Evolutionary conservation across 257 asterid species (phyloP), one percentile per base, ranked within the genome.

Genomic region (Eucommia ulmoides): DNA sequence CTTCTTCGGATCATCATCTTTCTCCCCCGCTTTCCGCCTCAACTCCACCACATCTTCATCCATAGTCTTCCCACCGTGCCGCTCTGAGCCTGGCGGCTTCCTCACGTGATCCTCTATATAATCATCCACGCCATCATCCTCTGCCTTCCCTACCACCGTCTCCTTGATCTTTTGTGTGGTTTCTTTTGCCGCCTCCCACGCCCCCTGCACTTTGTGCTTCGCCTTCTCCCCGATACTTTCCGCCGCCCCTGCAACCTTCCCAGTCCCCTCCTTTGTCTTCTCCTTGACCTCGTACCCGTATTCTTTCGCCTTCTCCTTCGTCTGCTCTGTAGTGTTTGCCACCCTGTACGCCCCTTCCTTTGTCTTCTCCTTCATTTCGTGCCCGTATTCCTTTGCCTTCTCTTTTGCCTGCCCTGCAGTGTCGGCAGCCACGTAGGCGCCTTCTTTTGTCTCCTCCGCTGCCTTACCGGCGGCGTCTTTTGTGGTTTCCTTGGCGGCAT

Each of bases 71-170:
- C 59, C 73, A 52, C 45, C 22, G 7, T 29, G 26, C 33, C 76
- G n/a, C 44, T 41, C 14, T 67, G 67, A 25, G 66, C n/a, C n/a
- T n/a, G n/a, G n/a, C n/a, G n/a, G 57, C 54, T 67, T 72, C 33
- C 35, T 62, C 3, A 60, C 81, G 25, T 63, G 88, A 45, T 78
- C 88, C 56, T 79, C 80, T 0, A 74, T 24, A 9, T n/a, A 71
- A 35, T 72, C 86, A 2, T 79, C 79, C 21, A 65, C 21, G 0
- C 45, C 67, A 0, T 49, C 63, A 1, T 66, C 81, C 0, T 71
- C 80, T 0, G 73, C 25, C 0, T 70, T 74, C 11, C 97, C 93
- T 7, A 74, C 88, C 65, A 87, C 82, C 0, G 77, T 81, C 19
- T 72, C 83, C 68, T 71, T 81, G 0, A 81, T 66, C 73, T 74